Conservation (phyloP, 768 basidiomycete genomes). For the Hygrocybe punicea region DNA sequence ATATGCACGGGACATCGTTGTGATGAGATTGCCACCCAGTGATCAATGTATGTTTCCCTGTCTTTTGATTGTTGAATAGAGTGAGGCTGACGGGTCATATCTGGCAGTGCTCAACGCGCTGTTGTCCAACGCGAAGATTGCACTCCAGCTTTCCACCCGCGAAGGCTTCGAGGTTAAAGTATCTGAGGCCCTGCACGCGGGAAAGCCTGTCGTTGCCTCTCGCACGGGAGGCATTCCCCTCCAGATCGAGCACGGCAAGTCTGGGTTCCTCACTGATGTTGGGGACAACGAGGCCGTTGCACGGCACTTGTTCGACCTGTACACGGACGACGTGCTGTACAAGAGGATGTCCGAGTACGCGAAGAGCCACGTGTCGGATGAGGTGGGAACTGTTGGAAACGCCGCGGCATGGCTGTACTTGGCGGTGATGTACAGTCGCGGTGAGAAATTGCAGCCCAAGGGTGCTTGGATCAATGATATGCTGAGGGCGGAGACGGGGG, state of each 20-base stretch:
- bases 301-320: slow-evolving; percentile 69
- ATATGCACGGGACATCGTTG: slow-evolving; percentile 62
- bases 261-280: slow-evolving; percentile 77
- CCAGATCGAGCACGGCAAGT: slow-evolving; percentile 83
- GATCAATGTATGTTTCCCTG: slow-evolving; percentile 61
- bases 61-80: not conserved
- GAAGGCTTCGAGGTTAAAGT: slow-evolving; percentile 99
- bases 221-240: slow-evolving; percentile 92
- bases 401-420: slow-evolving; percentile 59
- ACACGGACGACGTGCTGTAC: slow-evolving; percentile 70
- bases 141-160: slow-evolving; percentile 85
- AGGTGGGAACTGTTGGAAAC: slow-evolving; percentile 82
- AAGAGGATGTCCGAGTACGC: slow-evolving; percentile 62
- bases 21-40: slow-evolving; percentile 78
- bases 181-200: slow-evolving; percentile 89
- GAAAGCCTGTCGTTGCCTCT: slow-evolving; percentile 80
- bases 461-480: slow-evolving; percentile 86
- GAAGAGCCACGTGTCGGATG: slow-evolving; percentile 74
- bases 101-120: slow-evolving; percentile 75
- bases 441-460: slow-evolving; percentile 72
- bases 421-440: slow-evolving; percentile 76
- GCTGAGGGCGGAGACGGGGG: slow-evolving; percentile 70
- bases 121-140: slow-evolving; percentile 85
- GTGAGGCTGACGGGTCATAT: slow-evolving; percentile 8
- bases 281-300: slow-evolving; percentile 78